These are phyloP conservation scores for Serendipita indica DNA, from an alignment of 768 basidiomycete species.

Conservation along the genomic window DNA sequence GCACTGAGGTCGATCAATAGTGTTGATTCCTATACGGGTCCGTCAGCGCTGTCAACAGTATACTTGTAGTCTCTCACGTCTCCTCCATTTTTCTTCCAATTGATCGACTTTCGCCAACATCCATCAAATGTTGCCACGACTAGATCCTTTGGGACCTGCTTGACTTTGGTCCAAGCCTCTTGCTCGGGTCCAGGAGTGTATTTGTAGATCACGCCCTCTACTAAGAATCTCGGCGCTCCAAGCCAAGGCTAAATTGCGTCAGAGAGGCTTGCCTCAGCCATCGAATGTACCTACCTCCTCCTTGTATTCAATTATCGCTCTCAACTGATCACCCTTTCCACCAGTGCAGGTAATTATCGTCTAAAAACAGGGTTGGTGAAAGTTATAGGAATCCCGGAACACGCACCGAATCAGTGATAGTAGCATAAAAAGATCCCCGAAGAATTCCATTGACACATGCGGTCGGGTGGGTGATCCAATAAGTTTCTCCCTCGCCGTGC, in stretches of 20 bases:
- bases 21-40: constrained; percentile 34
- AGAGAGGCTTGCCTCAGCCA: neutral
- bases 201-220: constrained; percentile 83
- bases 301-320: constrained; percentile 85
- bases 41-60: neutral
- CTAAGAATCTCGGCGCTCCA: constrained; percentile 65
- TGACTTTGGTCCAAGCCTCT: constrained; percentile 36
- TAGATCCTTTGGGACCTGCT: constrained; percentile 70
- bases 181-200: constrained; percentile 40
- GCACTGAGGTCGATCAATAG: constrained; percentile 64
- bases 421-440: constrained; percentile 83
- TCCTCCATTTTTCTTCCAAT: constrained; percentile 49
- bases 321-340: constrained; percentile 43
- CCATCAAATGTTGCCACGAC: constrained; percentile 78
- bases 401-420: constrained; percentile 47
- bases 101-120: constrained; percentile 69
- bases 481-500: constrained; percentile 60
- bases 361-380: neutral
- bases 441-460: constrained; percentile 87
- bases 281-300: constrained; percentile 61
- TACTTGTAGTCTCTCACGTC: constrained; percentile 21
- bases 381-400: constrained; percentile 10
- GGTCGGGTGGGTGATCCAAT: constrained; percentile 79
- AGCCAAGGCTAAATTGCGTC: constrained; percentile 57
- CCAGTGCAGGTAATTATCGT: constrained; percentile 71